phyloP scores from a whole-genome alignment of 2,329 filamentous ascomycete species.

The Penicillium sp. region DNA sequence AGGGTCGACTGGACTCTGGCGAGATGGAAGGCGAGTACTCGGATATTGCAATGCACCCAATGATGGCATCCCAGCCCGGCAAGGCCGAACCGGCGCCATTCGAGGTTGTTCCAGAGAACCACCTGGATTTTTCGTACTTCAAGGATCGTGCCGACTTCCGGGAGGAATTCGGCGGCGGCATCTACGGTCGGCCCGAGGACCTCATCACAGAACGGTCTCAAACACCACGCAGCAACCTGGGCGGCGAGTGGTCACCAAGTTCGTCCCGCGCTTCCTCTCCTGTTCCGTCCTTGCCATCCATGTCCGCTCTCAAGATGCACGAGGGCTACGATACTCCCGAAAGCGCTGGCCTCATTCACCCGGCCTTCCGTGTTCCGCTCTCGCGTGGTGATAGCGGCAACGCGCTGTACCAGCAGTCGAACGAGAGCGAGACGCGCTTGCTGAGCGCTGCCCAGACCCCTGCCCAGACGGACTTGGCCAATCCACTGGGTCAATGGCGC shows the following conservation, averaged over 20 bases:
- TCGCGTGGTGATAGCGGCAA: conserved; percentile 25
- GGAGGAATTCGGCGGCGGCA: conserved; percentile 77
- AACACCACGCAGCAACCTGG: conserved; percentile 40
- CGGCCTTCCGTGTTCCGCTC: conserved; percentile 37
- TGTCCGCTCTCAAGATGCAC: conserved; percentile 25
- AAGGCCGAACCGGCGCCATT: conserved; percentile 66
- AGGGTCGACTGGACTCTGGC: conserved; percentile 66
- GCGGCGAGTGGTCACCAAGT: conserved; percentile 37
- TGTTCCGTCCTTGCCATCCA: conserved; percentile 35
- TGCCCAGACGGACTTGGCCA: conserved; percentile 18
- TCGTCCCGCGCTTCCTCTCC: conserved; percentile 44
- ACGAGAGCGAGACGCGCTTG: conserved; percentile 42
- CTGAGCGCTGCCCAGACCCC: conserved; percentile 38
- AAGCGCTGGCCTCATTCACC: conserved; percentile 29
- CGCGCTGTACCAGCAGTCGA: conserved; percentile 35
- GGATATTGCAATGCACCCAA: conserved; percentile 76
- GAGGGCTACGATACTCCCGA: conserved; percentile 27
- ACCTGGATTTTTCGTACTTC: conserved; percentile 87
- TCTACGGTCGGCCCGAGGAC: conserved; percentile 47
- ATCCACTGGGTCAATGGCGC: conserved; percentile 36
- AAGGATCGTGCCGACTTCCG: conserved; percentile 87
- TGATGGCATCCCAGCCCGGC: conserved; percentile 61
- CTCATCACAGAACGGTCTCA: conserved; percentile 46
- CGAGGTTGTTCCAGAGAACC: conserved; percentile 81
- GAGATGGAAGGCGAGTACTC: conserved; percentile 54